A percentile compares a stretch with the other conserved stretches of the same genome.
Evolutionary conservation across 2,329 filamentous ascomycete species (phyloP).

Genomic region (Dactylellina sp.): DNA sequence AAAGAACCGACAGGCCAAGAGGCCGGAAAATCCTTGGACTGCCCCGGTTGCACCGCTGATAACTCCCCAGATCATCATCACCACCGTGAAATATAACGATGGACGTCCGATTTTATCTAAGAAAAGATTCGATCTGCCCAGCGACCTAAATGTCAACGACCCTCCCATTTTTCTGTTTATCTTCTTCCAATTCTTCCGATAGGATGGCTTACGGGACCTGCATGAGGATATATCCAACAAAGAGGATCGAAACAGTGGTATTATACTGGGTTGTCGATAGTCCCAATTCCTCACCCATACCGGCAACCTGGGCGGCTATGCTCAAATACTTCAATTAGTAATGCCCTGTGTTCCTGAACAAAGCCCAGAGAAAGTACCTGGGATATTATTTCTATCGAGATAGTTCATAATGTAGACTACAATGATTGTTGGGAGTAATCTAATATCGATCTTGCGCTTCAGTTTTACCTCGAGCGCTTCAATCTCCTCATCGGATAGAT

Average conservation of each 20-base stretch:
- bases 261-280: constrained; percentile 65
- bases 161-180: no score
- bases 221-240: constrained; percentile 64
- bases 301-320: constrained; percentile 67
- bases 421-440: constrained; percentile 76
- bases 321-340: background rate
- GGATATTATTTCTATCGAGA: constrained; percentile 72
- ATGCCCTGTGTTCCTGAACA: background rate
- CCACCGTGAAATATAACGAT: constrained; percentile 68
- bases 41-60: constrained; percentile 71
- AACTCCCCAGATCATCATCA: constrained; percentile 72
- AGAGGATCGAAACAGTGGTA: constrained; percentile 64
- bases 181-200: no score
- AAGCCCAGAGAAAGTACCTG: constrained; percentile 58
- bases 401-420: constrained; percentile 84
- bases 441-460: constrained; percentile 76
- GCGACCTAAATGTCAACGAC: no score
- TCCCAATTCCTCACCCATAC: constrained; percentile 67
- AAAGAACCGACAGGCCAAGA: constrained; percentile 70
- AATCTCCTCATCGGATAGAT: constrained; percentile 69
- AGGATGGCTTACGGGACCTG: constrained; percentile 60
- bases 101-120: constrained; percentile 69
- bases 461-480: constrained; percentile 70
- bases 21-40: constrained; percentile 68
- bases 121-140: constrained; percentile 66